Conservation (phyloP, 2,329 filamentous ascomycete species). For the Coniochaeta prunicola region DNA sequence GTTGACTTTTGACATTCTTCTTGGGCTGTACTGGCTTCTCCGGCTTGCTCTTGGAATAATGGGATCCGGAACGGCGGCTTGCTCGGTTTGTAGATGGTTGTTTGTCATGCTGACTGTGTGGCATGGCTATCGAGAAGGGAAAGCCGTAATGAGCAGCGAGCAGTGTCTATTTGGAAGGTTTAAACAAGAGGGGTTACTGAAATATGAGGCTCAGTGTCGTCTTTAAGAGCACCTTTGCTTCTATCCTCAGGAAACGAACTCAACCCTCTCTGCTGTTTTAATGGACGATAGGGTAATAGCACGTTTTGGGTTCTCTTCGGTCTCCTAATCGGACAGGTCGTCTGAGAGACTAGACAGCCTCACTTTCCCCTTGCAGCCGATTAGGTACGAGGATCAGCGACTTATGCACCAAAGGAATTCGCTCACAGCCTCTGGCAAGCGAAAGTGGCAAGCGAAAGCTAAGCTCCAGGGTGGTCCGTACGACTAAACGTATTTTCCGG, state of each 20-base stretch:
- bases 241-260: no score
- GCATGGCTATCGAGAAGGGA: not conserved
- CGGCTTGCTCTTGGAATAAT: not conserved
- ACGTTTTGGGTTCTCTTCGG: not conserved
- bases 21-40: not conserved
- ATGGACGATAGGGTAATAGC: no score
- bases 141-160: not conserved
- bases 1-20: not conserved
- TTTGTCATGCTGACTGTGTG: constrained; percentile 1
- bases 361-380: not conserved
- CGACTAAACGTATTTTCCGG: not conserved
- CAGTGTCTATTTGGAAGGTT: not conserved
- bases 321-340: not conserved
- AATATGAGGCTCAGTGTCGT: not conserved
- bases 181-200: not conserved
- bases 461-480: not conserved
- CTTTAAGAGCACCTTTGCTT: not conserved
- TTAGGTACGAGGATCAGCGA: not conserved
- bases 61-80: not conserved
- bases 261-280: not conserved
- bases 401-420: not conserved
- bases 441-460: not conserved
- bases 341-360: not conserved
- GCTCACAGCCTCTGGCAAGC: not conserved
- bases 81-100: not conserved